phyloP scores from a whole-genome alignment of 129 eudicot species.

The Silybum marianum region DNA sequence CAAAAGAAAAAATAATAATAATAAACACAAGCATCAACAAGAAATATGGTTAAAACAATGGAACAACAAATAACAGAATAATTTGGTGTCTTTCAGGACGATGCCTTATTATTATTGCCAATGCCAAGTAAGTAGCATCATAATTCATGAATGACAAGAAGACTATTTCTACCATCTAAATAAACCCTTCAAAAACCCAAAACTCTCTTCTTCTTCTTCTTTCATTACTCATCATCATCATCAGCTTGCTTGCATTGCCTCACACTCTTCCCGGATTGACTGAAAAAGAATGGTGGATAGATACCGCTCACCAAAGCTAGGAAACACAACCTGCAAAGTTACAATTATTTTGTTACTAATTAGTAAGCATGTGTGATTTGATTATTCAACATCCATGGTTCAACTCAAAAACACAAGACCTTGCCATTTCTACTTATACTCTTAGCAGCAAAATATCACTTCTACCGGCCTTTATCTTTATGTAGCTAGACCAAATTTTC shows the following conservation, averaged over 20 bases:
- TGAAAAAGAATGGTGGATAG: conserved; percentile 65
- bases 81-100: neutral
- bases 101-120: conserved; percentile 17
- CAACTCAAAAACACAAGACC: no score
- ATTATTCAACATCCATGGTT: no score
- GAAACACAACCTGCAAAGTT: conserved; percentile 68
- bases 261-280: conserved; percentile 75
- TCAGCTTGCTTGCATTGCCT: conserved; percentile 63
- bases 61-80: neutral
- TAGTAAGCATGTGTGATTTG: no score
- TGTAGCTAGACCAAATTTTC: no score
- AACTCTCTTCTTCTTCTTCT: no score
- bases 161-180: conserved; percentile 2
- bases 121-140: neutral
- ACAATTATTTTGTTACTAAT: neutral
- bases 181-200: conserved; percentile 8
- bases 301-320: conserved; percentile 85
- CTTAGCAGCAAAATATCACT: no score
- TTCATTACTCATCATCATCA: no score
- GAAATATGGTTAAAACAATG: conserved; percentile 9
- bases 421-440: no score
- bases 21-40: neutral
- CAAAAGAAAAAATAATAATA: neutral
- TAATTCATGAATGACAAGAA: neutral
- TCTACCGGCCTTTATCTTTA: no score